Evolutionary conservation across 495 filamentous ascomycete genomes (phyloP).

Genomic region (Aspergillus leporis): DNA sequence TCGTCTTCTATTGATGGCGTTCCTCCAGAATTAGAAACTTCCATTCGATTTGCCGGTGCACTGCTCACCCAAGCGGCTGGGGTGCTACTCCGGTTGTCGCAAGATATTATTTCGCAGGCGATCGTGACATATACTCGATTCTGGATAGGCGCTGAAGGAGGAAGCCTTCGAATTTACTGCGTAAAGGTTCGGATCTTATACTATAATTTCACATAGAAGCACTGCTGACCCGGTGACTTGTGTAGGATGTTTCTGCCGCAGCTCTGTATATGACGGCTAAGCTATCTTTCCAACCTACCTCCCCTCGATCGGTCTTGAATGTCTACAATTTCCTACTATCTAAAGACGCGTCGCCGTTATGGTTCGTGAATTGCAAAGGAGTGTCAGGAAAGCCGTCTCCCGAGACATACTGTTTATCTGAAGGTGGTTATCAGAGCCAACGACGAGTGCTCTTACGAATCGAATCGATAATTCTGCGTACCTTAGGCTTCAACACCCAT

Average conservation of each 20-base stretch:
- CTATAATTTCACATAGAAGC: not conserved
- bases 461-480: constrained; percentile 73
- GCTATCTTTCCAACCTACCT: constrained; percentile 72
- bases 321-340: constrained; percentile 84
- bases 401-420: constrained; percentile 70
- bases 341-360: constrained; percentile 57
- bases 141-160: constrained; percentile 70
- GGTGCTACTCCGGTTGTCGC: constrained; percentile 78
- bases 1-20: constrained; percentile 68
- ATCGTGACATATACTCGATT: constrained; percentile 87
- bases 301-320: constrained; percentile 76
- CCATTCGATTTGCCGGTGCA: constrained; percentile 55
- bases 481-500: constrained; percentile 79
- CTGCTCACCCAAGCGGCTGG: constrained; percentile 87
- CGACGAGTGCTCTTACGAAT: constrained; percentile 63
- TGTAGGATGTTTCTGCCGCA: constrained; percentile 78
- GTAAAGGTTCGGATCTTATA: constrained; percentile 45
- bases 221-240: constrained; percentile 6
- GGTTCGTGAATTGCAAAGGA: constrained; percentile 42
- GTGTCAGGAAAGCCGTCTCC: constrained; percentile 44
- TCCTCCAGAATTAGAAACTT: constrained; percentile 74
- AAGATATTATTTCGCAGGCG: constrained; percentile 85
- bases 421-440: constrained; percentile 64
- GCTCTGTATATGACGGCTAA: constrained; percentile 83
- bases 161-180: constrained; percentile 58